Evolutionary conservation across 768 basidiomycete genomes (phyloP).

Genomic region (Lactarius pseudohatsudake): DNA sequence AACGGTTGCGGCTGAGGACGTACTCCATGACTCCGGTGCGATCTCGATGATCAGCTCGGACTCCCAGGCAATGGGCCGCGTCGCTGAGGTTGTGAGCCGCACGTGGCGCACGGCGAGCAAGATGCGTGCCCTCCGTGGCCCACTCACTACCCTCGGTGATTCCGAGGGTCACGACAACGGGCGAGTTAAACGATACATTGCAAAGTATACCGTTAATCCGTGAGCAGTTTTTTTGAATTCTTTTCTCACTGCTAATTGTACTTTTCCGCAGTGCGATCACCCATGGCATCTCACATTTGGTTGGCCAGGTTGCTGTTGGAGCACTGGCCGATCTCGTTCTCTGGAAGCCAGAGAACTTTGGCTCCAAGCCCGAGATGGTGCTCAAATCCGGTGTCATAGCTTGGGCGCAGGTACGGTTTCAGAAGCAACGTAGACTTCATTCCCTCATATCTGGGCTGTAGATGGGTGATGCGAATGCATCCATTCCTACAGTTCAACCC

Average conservation of each 20-base stretch:
- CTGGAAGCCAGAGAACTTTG: constrained; percentile 95
- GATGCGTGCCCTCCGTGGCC: constrained; percentile 78
- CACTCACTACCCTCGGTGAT: constrained; percentile 71
- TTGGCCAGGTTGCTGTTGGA: constrained; percentile 81
- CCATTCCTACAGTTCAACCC: constrained; percentile 95
- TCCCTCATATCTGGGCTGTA: constrained; percentile 35
- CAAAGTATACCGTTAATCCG: constrained; percentile 99
- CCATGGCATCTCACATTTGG: constrained; percentile 85
- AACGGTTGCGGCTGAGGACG: constrained; percentile 97
- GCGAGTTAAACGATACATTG: constrained; percentile 90
- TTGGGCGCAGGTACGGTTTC: constrained; percentile 67
- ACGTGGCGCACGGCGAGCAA: constrained; percentile 99
- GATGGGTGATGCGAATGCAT: constrained; percentile 97
- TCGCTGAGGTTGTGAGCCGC: constrained; percentile 88
- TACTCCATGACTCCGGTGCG: constrained; percentile 88
- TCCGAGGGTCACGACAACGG: constrained; percentile 71
- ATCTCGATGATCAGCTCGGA: constrained; percentile 98
- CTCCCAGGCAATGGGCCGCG: constrained; percentile 97
- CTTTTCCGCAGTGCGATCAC: constrained; percentile 70
- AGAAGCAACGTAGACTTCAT: constrained; percentile 3
- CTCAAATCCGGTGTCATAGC: constrained; percentile 93
- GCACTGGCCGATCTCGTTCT: constrained; percentile 92
- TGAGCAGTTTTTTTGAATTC: constrained; percentile 42
- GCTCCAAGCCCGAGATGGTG: constrained; percentile 89
- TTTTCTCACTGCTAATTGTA: neutral